phyloP scores from a whole-genome alignment of 78 protist genomes.

The Mastigamoeba balamuthi region DNA sequence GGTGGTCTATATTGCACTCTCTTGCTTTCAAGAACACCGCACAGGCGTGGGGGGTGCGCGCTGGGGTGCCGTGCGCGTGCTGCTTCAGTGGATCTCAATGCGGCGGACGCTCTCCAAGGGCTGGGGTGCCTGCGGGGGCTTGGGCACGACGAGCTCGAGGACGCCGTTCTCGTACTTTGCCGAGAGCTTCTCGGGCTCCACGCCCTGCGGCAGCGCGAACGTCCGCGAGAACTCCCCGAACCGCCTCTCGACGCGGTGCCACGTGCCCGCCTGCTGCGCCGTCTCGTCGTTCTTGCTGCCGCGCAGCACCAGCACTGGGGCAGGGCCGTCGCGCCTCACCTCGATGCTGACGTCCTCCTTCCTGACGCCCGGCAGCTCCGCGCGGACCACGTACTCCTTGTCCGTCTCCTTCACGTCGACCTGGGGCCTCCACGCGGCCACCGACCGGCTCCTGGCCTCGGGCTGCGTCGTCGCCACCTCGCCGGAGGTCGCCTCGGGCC shows the following conservation, averaged over 20 bases:
- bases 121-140: background rate
- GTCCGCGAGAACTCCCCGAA: background rate
- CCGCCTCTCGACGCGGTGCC: background rate
- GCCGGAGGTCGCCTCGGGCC: too few relatives aligned
- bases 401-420: constrained; percentile 4
- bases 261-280: background rate
- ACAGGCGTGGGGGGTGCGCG: too few relatives aligned
- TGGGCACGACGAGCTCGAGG: background rate
- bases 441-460: too few relatives aligned
- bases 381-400: background rate
- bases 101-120: too few relatives aligned
- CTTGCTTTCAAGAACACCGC: too few relatives aligned
- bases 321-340: background rate
- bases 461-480: too few relatives aligned
- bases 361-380: background rate
- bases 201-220: background rate
- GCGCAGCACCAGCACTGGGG: background rate
- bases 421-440: background rate
- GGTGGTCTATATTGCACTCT: too few relatives aligned
- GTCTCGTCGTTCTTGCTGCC: background rate
- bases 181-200: background rate
- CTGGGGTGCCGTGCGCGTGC: too few relatives aligned
- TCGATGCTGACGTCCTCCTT: background rate
- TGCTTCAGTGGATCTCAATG: too few relatives aligned
- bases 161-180: background rate